Evolutionary conservation across 2,329 filamentous ascomycete species (phyloP), one percentile per base, ranked within the genome.

Genomic region (Penicillium nordicum): DNA sequence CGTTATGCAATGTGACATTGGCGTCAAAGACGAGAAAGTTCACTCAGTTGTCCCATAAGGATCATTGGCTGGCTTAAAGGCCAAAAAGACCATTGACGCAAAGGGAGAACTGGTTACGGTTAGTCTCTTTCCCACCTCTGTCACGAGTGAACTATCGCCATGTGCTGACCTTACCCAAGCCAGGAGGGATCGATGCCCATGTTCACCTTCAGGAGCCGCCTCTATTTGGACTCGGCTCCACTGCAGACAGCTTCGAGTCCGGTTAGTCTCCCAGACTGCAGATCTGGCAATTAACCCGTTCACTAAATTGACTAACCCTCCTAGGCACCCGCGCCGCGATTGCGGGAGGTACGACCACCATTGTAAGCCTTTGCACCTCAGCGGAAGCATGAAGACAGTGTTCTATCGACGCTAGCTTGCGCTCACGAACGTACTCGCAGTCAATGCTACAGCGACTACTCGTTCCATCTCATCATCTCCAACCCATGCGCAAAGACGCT

Each of bases 301-400:
- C 27, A 32, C 16, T 5, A 1, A 30, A 21, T 30, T 16, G n/a
- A 34, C 29, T n/a, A n/a, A n/a, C 11, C 12, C 4, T 34, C 29
- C 12, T 23, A 46, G 43, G 29, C 29, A 46, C 43, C 12, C 43
- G 43, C 12, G 29, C 43, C 12, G 83, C 83, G 5, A 76, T 85
- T 51, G 82, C 81, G 2, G 83, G 83, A 9, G 83, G 83, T 25
- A 85, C 79, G 5, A 86, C 84, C 0, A 85, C 84, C 0, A 74
- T 86, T 14, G 69, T 86, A n/a, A 8, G 76, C 82, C 0, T 86
- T 87, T 67, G 84, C 83, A 69, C 1, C 73, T 81, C 16, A 69
- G 73, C 27, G 7, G 18, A 46, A 46, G 18, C 12, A 46, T 9
- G 43, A 46, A 34, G 18, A 46, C 1, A 46, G 43, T 34, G 43